Evolutionary conservation across 345 rosid species (phyloP).

Genomic region (Eucalyptus tenuipes): DNA sequence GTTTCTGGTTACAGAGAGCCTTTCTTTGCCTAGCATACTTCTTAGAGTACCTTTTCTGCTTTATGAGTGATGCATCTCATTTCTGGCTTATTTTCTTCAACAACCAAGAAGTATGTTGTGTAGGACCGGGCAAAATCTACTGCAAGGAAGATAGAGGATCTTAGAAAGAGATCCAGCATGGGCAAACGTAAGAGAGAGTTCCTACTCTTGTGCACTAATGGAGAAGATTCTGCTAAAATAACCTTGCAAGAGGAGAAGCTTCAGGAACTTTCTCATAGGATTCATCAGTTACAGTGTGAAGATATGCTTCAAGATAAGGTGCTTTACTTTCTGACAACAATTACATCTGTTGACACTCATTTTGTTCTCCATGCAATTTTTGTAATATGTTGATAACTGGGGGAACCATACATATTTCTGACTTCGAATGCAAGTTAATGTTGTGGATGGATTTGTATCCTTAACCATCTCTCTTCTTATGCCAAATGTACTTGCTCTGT

Average conservation of each 20-base stretch:
- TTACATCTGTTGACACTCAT: neutral
- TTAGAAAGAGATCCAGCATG: conserved; percentile 10
- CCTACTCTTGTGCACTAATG: conserved; percentile 10
- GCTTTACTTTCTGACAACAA: neutral
- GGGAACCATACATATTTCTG: neutral
- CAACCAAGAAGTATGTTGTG: neutral
- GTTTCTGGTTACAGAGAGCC: neutral
- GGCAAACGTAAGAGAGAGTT: conserved; percentile 9
- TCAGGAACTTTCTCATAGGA: conserved; percentile 36
- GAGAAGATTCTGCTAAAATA: conserved; percentile 12
- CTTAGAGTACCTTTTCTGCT: neutral
- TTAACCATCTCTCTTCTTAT: neutral
- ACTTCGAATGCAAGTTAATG: neutral
- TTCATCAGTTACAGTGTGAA: conserved; percentile 44
- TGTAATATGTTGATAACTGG: neutral
- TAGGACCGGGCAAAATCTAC: conserved; percentile 50
- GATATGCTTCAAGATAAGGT: conserved; percentile 54
- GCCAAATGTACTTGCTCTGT: neutral
- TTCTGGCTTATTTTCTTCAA: neutral
- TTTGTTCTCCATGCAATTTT: neutral
- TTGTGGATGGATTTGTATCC: neutral
- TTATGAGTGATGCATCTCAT: neutral
- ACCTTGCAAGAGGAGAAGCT: conserved; percentile 46
- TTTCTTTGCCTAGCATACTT: neutral
- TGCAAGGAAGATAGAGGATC: conserved; percentile 28